Conservation (phyloP, 805 yeast species). For the Kodamaea fukazawae region DNA sequence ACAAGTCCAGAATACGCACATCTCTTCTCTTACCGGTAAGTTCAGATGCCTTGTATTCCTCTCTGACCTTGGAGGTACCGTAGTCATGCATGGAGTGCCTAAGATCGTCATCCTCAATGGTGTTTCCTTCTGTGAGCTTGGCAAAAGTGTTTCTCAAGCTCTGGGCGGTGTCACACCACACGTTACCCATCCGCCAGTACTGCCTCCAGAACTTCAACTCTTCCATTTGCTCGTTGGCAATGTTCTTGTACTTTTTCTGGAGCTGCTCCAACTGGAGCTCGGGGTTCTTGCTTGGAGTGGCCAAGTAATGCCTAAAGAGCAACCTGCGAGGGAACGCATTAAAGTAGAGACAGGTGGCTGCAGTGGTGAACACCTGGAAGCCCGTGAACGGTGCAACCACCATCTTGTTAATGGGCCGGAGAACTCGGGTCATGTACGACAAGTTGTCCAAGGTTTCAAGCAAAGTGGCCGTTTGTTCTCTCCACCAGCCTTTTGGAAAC, state of each 20-base stretch:
- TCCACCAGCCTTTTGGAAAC: slow-evolving; percentile 30
- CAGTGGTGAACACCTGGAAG: slow-evolving; percentile 34
- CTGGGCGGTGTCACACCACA: slow-evolving; percentile 26
- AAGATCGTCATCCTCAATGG: slow-evolving; percentile 19
- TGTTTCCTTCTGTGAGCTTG: slow-evolving; percentile 12
- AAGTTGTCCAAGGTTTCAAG: slow-evolving; percentile 22
- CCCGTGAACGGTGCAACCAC: slow-evolving; percentile 39
- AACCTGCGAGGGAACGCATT: slow-evolving; percentile 25
- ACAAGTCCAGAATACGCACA: slow-evolving; percentile 15
- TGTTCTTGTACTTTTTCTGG: slow-evolving; percentile 17
- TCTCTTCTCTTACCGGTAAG: slow-evolving; percentile 9
- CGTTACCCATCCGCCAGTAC: slow-evolving; percentile 29
- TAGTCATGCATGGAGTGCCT: slow-evolving; percentile 30
- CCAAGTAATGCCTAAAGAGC: slow-evolving; percentile 13
- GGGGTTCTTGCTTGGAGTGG: background rate
- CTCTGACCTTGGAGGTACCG: slow-evolving; percentile 28
- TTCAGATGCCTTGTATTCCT: slow-evolving; percentile 15
- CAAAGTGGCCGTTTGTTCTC: slow-evolving; percentile 18
- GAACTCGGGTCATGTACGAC: slow-evolving; percentile 18
- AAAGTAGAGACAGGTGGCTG: slow-evolving; percentile 32
- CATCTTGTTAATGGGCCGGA: slow-evolving; percentile 24
- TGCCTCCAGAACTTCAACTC: slow-evolving; percentile 24
- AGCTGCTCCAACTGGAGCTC: slow-evolving; percentile 10
- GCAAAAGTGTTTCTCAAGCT: slow-evolving; percentile 24
- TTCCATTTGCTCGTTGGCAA: slow-evolving; percentile 23